Evolutionary conservation across 805 yeast species (phyloP).

Genomic region (Metschnikowia sp.): DNA sequence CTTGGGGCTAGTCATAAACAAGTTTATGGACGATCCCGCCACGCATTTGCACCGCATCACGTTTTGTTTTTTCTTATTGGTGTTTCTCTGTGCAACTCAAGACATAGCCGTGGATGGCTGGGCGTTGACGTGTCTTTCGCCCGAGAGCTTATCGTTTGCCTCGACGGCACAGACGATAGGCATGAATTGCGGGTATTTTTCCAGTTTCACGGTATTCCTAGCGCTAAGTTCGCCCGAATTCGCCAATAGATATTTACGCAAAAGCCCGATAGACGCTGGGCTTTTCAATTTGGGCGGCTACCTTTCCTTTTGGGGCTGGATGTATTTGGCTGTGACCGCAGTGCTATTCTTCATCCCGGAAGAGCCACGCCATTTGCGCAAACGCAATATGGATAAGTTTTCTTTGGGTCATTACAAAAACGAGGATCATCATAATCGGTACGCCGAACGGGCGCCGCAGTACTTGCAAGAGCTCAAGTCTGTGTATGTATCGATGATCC

Average conservation of each 20-base stretch:
- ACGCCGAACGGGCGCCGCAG: slow-evolving; percentile 3
- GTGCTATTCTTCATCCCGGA: slow-evolving; percentile 65
- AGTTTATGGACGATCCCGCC: slow-evolving; percentile 48
- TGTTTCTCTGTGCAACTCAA: slow-evolving; percentile 92
- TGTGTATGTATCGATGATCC: slow-evolving; percentile 64
- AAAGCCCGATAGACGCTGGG: slow-evolving; percentile 58
- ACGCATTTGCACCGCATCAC: slow-evolving; percentile 58
- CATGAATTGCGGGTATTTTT: slow-evolving; percentile 86
- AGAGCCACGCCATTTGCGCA: slow-evolving; percentile 53
- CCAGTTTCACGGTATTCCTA: slow-evolving; percentile 85
- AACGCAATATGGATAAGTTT: slow-evolving; percentile 27
- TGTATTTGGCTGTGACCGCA: slow-evolving; percentile 65
- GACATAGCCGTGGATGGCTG: slow-evolving; percentile 99
- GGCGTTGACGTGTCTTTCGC: slow-evolving; percentile 87
- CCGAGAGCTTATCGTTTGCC: slow-evolving; percentile 79
- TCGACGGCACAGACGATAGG: slow-evolving; percentile 98
- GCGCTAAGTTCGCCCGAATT: slow-evolving; percentile 91
- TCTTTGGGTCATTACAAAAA: slow-evolving; percentile 26
- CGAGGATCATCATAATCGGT: slow-evolving; percentile 26
- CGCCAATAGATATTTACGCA: slow-evolving; percentile 78
- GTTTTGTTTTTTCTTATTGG: slow-evolving; percentile 66
- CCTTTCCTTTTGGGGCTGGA: slow-evolving; percentile 71
- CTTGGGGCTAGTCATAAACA: slow-evolving; percentile 57
- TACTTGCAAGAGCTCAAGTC: slow-evolving; percentile 32
- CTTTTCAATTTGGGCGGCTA: slow-evolving; percentile 71